Evolutionary conservation across 106 monocot genomes (phyloP), one percentile per base, ranked within the genome.

Genomic region (Dendrobium officinale): DNA sequence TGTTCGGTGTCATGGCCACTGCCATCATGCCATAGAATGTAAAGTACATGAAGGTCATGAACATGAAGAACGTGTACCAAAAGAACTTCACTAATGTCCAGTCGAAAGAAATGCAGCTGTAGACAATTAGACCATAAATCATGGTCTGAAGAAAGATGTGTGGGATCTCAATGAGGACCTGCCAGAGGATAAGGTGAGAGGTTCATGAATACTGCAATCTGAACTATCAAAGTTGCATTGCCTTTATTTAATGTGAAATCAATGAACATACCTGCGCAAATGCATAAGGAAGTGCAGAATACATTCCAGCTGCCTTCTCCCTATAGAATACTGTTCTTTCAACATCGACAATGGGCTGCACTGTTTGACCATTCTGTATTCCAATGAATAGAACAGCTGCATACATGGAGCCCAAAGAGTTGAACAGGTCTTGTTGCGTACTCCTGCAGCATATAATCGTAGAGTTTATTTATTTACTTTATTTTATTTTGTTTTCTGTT

Each of bases 391-490:
- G 31, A 72, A 85, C 85, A 27, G 87, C 85, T 77, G 79, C 27
- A 47, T 88, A 88, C 79, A 88, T 79, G 3, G 87, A 79, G 8
- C 87, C 87, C 82, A 85, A 75, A 20, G 87, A 81, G 43, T 85
- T 88, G 70, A 88, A 82, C 37, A 88, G 42, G 49, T 88, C 85
- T 64, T 82, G 85, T 2, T 55, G 77, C 18, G n/a, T 85, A 1
- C 9, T 10, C 72, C 74, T 74, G 74, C 20, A 43, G 10, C n/a
- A 20, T n/a, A 74, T 74, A 20, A 2, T 29, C 4, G 7, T 5
- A 70, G n/a, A 70, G 70, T 33, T 61, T 61, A 61, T 61, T 61
- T 61, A 61, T n/a, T 61, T 19, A 15, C 1, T 67, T 37, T 70
- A 22, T 61, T 8, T 5, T 11, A 37, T 37, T 70, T 37, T 26